Percentiles rank a stretch among this genome's conserved stretches.
These are phyloP conservation scores for Aspergillus japonicus DNA, from an alignment of 2,329 filamentous ascomycete genomes.

Conservation along the genomic window DNA sequence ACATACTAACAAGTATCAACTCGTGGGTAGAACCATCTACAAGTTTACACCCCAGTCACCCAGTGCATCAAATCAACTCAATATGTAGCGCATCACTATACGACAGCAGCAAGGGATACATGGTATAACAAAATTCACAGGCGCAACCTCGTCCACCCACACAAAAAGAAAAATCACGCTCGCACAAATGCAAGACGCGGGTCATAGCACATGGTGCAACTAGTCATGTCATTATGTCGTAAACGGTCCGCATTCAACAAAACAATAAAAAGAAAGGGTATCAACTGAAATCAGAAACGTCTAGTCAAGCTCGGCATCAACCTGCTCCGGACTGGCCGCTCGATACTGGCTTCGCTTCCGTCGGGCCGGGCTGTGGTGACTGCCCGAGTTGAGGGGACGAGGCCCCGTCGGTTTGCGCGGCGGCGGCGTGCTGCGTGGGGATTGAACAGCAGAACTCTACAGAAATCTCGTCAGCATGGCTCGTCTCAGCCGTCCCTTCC, in stretches of 20 bases:
- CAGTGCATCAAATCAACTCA: slow-evolving; percentile 1
- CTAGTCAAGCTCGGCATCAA: slow-evolving; percentile 41
- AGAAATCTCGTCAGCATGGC: slow-evolving; percentile 4
- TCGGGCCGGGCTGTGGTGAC: slow-evolving; percentile 36
- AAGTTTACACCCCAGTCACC: background rate
- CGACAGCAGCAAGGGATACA: slow-evolving; percentile 3
- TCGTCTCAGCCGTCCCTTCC: slow-evolving; percentile 1
- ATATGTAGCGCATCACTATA: slow-evolving; percentile 15
- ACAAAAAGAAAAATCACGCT: slow-evolving; percentile 2
- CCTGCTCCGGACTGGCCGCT: slow-evolving; percentile 40
- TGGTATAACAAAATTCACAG: slow-evolving; percentile 3
- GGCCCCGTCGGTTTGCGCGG: slow-evolving; percentile 50
- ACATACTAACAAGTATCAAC: no score
- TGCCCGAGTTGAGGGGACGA: slow-evolving; percentile 44
- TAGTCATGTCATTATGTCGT: slow-evolving; percentile 19
- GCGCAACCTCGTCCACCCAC: background rate
- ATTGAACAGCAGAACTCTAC: slow-evolving; percentile 34
- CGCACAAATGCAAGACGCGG: slow-evolving; percentile 19
- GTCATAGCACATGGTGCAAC: slow-evolving; percentile 10
- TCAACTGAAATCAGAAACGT: slow-evolving; percentile 6
- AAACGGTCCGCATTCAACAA: slow-evolving; percentile 10
- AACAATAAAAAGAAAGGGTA: slow-evolving; percentile 16
- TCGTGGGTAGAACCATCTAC: no score
- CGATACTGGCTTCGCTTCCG: slow-evolving; percentile 40
- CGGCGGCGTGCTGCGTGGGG: slow-evolving; percentile 33